Evolutionary conservation across 2,329 filamentous ascomycete species (phyloP), one percentile per base, ranked within the genome.

Genomic region (Ascochyta pisi): DNA sequence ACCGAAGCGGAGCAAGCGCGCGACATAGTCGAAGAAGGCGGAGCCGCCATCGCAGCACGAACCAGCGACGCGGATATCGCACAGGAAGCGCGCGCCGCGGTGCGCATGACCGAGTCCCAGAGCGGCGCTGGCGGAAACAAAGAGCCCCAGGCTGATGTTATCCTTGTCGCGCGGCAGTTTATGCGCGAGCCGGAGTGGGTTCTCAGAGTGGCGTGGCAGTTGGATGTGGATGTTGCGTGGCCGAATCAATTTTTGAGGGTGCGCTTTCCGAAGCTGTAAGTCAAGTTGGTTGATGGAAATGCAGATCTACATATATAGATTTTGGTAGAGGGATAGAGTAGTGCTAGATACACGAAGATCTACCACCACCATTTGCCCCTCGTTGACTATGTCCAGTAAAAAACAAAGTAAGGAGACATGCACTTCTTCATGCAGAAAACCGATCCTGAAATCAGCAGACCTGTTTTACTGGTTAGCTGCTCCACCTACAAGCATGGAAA

Each of bases 131-230:
- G 62, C 3, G 57, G 64, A 6, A 69, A 64, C 0, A 60, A 63
- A 2, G 69, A 71, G 41, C 69, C 70, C 0, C 69, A 74, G 75
- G 79, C 81, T 0, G 82, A 84, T 73, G 78, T 79, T 0, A 73
- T 84, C 23, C 61, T 84, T n/a, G 76, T 84, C 33, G 82, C 78
- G 0, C 74, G 82, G 39, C 82, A 84, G 59, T 84, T 84, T 56
- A 77, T 84, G 76, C 73, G 82, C 7, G 82, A 84, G 68, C 81
- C 82, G 0, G 82, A 83, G 60, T 84, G 82, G 82, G 82, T 84
- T 26, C 58, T 84, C 33, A 79, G 68, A 38, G 81, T 83, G 1
- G 82, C 81, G 8, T 79, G 78, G 71, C 74, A 78, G 62, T 57
- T 84, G 54, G 78, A 76, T 3, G 74, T 84, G 0, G 77, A 82